Base-by-base conservation (phyloP, 176 grass and related monocot species). In the Paspalum notatum region DNA sequence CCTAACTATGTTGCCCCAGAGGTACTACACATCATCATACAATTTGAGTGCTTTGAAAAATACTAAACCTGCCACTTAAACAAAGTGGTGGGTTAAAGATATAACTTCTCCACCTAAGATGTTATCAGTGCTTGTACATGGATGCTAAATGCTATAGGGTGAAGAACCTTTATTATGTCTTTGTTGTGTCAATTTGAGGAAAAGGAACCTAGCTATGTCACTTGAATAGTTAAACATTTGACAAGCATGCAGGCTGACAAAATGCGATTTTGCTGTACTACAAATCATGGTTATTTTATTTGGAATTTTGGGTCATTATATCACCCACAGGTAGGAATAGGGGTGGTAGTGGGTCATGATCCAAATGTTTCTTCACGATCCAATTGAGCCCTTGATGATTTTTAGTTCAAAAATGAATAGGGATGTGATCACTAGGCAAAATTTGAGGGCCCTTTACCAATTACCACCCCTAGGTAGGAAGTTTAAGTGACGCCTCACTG, bases 1-100 rank as follows among this genome's bases (percentile, higher is more conserved):
- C 96, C 96, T 10, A 98, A 98, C 78, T 98, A 98, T 98, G 96
- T 98, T 69, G 96, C 96, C 87, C 92, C 96, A 51, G 96, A 98
- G 92, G 96, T 98, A 85, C 32, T 58, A 53, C 67, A 72, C 64
- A 85, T 57, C 82, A 80, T 82, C 22, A 79, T 74, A 56, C 44
- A 10, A 38, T 42, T 48, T 69, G 20, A 80, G 32, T 80, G 25
- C 59, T 51, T 69, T 59, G 26, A 49, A 9, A 68, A 61, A 62
- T 55, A 73, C 16, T 75, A 88, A 55, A 80, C 70, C 37, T 79
- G 27, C 38, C 20, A 40, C 12, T 63, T 54, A 71, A 87, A 75
- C 4, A 5, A 78, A 87, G 21, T 44, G 50, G 10, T 14, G 37
- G 9, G 62, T 81, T 44, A 60, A 17, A 68, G 53, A 87, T 68